Conservation (phyloP, 202 grass and related monocot species). For the Bolboschoenoplectus hybrid region DNA sequence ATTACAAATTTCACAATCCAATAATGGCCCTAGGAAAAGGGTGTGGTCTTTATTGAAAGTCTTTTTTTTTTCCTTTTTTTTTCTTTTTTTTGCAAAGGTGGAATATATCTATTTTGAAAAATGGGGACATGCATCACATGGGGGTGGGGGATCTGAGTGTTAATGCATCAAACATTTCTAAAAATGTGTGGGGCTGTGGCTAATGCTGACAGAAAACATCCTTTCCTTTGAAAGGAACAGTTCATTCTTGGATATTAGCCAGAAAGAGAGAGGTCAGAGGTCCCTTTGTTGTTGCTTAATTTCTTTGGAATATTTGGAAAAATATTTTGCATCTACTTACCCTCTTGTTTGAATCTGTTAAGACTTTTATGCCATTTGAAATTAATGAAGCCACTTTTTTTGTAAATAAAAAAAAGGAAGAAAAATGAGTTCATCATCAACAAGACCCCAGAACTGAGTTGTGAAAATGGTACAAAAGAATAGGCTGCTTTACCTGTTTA, state of each 20-base stretch:
- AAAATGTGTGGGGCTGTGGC: constrained; percentile 24
- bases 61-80: neutral
- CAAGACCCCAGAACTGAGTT: neutral
- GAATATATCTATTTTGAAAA: constrained; percentile 8
- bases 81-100: neutral
- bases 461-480: no score
- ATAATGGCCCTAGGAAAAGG: constrained; percentile 1
- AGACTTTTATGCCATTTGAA: neutral
- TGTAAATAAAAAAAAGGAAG: neutral
- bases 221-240: constrained; percentile 15
- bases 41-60: constrained; percentile 29
- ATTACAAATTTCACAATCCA: constrained; percentile 26
- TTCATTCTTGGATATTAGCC: constrained; percentile 30
- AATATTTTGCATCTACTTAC: neutral
- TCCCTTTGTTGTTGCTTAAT: constrained; percentile 12
- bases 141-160: neutral
- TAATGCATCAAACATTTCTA: constrained; percentile 5
- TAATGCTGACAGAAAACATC: constrained; percentile 24
- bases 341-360: neutral
- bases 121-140: constrained; percentile 28
- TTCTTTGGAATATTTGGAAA: neutral
- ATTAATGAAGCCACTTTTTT: neutral
- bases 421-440: neutral
- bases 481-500: neutral
- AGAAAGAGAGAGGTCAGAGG: constrained; percentile 29